Conservation (phyloP, 2,329 filamentous ascomycete genomes). For the Arthrobotrys pseudoclavata region DNA sequence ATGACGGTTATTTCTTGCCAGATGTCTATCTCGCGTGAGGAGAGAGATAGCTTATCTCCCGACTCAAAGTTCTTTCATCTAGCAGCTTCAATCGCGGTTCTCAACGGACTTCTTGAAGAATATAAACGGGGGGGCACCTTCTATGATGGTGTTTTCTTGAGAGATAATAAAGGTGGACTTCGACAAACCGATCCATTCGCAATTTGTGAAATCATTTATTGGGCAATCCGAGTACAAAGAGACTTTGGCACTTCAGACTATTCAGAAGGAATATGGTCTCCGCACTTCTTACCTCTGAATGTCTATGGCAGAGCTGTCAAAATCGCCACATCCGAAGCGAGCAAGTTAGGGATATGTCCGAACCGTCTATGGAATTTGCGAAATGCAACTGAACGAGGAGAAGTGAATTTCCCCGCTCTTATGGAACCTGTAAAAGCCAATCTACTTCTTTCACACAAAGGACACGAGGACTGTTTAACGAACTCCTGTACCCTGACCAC, state of each 20-base stretch:
- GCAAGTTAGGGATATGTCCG: slow-evolving; percentile 1
- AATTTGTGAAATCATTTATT: slow-evolving; percentile 10
- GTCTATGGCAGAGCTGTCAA: slow-evolving; percentile 8
- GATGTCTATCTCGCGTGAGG: slow-evolving; percentile 8
- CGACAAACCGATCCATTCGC: background rate
- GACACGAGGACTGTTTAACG: slow-evolving; percentile 25
- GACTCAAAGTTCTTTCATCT: slow-evolving; percentile 22
- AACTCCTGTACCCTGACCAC: slow-evolving; percentile 20
- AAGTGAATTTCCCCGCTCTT: slow-evolving; percentile 25
- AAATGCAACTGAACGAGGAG: slow-evolving; percentile 17
- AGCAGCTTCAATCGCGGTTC: background rate
- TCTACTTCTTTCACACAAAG: background rate
- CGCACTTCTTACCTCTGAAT: slow-evolving; percentile 10
- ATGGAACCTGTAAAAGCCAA: slow-evolving; percentile 23
- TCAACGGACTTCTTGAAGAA: slow-evolving; percentile 19
- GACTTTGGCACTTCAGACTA: slow-evolving; percentile 4
- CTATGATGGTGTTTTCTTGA: slow-evolving; percentile 6
- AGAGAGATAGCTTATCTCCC: background rate
- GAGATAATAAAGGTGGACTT: background rate
- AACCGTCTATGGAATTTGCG: slow-evolving; percentile 26
- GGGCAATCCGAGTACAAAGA: background rate
- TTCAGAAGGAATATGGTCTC: slow-evolving; percentile 17
- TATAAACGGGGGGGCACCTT: slow-evolving; percentile 10
- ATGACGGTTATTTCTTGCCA: slow-evolving; percentile 23
- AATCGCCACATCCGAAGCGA: slow-evolving; percentile 3